phyloP scores from a whole-genome alignment of 768 basidiomycete species.

The Filobasidium wieringae region DNA sequence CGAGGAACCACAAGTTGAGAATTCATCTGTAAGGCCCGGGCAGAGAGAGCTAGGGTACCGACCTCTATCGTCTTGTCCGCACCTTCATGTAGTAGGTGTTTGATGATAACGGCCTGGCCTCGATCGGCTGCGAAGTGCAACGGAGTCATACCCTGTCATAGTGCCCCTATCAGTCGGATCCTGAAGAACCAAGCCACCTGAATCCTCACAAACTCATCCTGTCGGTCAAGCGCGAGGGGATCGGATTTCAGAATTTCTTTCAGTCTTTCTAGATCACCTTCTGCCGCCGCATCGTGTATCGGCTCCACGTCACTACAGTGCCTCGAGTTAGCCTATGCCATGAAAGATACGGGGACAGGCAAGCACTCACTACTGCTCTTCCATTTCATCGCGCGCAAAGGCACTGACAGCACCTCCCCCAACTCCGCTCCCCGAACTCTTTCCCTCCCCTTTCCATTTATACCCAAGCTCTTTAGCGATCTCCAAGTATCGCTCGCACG shows the following conservation, averaged over 20 bases:
- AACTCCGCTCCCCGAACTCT: conserved; percentile 14
- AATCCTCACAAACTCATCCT: conserved; percentile 60
- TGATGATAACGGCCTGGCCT: conserved; percentile 52
- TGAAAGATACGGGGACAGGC: too few relatives aligned
- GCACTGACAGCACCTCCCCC: conserved; percentile 25
- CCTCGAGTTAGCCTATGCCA: neutral
- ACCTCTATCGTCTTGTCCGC: conserved; percentile 60
- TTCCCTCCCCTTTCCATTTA: conserved; percentile 10
- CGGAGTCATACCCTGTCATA: conserved; percentile 66
- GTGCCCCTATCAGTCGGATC: neutral
- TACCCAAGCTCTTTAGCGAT: conserved; percentile 24
- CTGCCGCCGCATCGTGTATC: conserved; percentile 55
- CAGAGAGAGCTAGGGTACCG: neutral
- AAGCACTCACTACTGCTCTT: neutral
- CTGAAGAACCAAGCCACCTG: neutral
- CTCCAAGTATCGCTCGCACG: conserved; percentile 25
- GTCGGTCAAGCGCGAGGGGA: conserved; percentile 46
- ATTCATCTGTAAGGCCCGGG: neutral
- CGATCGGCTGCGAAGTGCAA: conserved; percentile 78
- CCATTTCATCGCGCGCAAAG: conserved; percentile 12
- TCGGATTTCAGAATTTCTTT: conserved; percentile 41
- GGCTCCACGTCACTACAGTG: neutral
- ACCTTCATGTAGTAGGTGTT: conserved; percentile 51
- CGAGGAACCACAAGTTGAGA: conserved; percentile 9
- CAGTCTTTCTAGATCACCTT: conserved; percentile 47